Evolutionary conservation across 1,139 yeast species (phyloP), one percentile per base, ranked within the genome.

Genomic region (Diutina scorzettiae): DNA sequence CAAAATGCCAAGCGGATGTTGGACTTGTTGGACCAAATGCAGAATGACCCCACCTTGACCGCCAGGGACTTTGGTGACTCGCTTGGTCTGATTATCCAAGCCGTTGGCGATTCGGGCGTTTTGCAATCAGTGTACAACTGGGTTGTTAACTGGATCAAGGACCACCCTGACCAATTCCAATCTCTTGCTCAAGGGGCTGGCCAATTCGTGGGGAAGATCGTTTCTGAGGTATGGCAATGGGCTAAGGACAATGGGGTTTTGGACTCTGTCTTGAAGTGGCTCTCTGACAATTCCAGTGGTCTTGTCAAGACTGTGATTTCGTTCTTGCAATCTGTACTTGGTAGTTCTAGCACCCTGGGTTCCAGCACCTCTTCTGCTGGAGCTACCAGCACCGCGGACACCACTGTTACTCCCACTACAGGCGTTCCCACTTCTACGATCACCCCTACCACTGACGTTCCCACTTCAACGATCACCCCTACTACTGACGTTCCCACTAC

Each of bases 11-110:
- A 34, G 39, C n/a, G 39, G 14, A 23, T 34, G 16, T 6, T 23
- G 24, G 23, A 21, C n/a, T n/a, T 34, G 20, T 23, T 34, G n/a
- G 39, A 34, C 7, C n/a, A 9, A 12, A 20, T 33, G 37, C 16
- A 33, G n/a, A 5, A 34, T 6, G 39, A 34, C 28, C 17, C 27
- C 4, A 7, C 6, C 19, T 34, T 34, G 39, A 23, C 39, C 16
- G 39, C 28, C 14, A 21, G 39, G n/a, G 39, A 34, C 39, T 23
- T 34, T 14, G 19, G 17, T 14, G 16, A n/a, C 39, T 14, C 39
- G n/a, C 4, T 34, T n/a, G 29, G 28, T 9, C 3, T 11, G 6
- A 34, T 34, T 20, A 11, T 34, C 14, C 14, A 27, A 3, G 14
- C 39, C n/a, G 9, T 34, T 14, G n/a, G 19, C 27, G 23, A 34